phyloP scores from a whole-genome alignment of 2,329 filamentous ascomycete species.

The Lasiodiplodia citricola region DNA sequence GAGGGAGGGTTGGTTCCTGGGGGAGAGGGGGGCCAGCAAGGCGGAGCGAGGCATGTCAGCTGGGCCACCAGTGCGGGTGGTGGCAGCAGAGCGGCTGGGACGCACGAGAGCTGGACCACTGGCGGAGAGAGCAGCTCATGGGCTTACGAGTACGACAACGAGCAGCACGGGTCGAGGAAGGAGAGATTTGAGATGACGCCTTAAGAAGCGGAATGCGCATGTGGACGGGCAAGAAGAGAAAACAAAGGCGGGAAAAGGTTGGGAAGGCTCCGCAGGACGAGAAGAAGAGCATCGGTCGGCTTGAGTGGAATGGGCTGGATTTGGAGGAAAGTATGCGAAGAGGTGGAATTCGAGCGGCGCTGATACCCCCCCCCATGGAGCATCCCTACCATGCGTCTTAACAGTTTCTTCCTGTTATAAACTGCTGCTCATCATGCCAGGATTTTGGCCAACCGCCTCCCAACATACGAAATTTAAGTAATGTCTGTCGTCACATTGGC shows the following conservation, averaged over 20 bases:
- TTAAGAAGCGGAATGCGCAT: not conserved
- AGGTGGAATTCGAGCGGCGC: not conserved
- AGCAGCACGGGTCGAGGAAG: not conserved
- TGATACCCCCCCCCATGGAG: not conserved
- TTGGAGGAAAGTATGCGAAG: not conserved
- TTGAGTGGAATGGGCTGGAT: not conserved
- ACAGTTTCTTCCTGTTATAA: not conserved
- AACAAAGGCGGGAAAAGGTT: not conserved
- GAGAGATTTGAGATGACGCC: slow-evolving; percentile 23
- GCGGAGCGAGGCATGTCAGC: slow-evolving; percentile 3
- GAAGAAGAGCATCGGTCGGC: not conserved
- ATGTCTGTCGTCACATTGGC: not conserved
- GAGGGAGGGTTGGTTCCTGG: not conserved
- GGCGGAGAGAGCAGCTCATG: slow-evolving; percentile 8
- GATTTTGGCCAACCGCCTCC: not conserved
- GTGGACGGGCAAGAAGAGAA: not conserved
- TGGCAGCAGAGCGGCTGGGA: not conserved
- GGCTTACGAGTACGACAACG: slow-evolving; percentile 2
- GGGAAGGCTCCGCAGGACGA: not conserved
- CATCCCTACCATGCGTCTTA: not conserved
- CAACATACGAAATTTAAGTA: not conserved
- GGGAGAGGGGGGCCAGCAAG: not conserved
- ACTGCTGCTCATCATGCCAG: not conserved
- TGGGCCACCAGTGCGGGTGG: slow-evolving; percentile 5
- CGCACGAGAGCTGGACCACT: not conserved